Conservation (phyloP, 2,329 filamentous ascomycete genomes). For the Intubia oerlemansii region DNA sequence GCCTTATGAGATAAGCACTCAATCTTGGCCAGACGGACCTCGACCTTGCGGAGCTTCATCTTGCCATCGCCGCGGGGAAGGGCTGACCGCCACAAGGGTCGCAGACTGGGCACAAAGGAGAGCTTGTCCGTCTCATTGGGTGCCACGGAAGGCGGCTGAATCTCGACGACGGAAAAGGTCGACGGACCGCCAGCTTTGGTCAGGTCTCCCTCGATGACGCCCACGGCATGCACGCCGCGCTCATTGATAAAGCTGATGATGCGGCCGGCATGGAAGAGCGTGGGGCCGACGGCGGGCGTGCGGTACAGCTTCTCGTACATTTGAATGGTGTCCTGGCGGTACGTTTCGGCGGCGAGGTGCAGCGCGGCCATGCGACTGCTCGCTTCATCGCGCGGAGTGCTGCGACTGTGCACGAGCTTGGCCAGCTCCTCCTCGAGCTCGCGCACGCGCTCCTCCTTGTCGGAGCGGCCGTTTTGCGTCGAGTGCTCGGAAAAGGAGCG, state of each 20-base stretch:
- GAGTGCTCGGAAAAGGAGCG: slow-evolving; percentile 97
- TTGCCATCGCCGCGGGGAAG: slow-evolving; percentile 52
- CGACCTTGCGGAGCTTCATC: slow-evolving; percentile 43
- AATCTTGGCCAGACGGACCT: slow-evolving; percentile 55
- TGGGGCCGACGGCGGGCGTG: slow-evolving; percentile 56
- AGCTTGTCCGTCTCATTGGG: slow-evolving; percentile 69
- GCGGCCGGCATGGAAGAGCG: slow-evolving; percentile 55
- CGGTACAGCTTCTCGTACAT: slow-evolving; percentile 54
- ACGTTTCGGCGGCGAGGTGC: slow-evolving; percentile 65
- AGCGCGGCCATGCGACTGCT: slow-evolving; percentile 61
- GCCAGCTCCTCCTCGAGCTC: slow-evolving; percentile 78
- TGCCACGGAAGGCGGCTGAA: slow-evolving; percentile 44
- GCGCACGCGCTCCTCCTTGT: slow-evolving; percentile 89
- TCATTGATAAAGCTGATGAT: slow-evolving; percentile 60
- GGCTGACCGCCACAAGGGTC: slow-evolving; percentile 37
- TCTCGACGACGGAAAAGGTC: slow-evolving; percentile 57
- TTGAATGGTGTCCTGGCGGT: slow-evolving; percentile 57
- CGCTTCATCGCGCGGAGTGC: slow-evolving; percentile 63
- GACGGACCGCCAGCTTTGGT: slow-evolving; percentile 34
- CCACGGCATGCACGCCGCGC: slow-evolving; percentile 64
- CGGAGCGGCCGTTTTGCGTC: slow-evolving; percentile 78
- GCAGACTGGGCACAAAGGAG: slow-evolving; percentile 57
- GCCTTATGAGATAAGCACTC: slow-evolving; percentile 64
- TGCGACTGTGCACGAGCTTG: slow-evolving; percentile 53
- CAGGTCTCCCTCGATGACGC: slow-evolving; percentile 35